Percentiles rank a stretch among this genome's conserved stretches.
Conservation (phyloP, 2,329 filamentous ascomycete species). For the Hymenoscyphus occultus region DNA sequence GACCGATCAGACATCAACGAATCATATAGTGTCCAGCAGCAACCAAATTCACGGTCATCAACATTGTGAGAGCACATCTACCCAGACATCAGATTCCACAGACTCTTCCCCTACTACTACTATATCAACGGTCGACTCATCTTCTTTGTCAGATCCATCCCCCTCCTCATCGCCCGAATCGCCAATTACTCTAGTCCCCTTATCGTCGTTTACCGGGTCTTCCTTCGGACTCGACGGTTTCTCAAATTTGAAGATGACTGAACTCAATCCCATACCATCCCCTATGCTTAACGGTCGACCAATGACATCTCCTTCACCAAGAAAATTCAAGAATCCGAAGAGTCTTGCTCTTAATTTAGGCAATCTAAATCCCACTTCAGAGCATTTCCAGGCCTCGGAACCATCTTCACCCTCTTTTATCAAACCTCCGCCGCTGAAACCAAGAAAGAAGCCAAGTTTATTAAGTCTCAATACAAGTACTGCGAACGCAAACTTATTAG, state of each 20-base stretch:
- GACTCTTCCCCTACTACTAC: conserved; percentile 96
- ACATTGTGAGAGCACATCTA: conserved; percentile 75
- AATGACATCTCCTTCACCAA: conserved; percentile 66
- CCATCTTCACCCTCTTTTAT: conserved; percentile 72
- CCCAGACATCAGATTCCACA: conserved; percentile 75
- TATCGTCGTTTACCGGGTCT: conserved; percentile 65
- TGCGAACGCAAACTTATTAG: conserved; percentile 45
- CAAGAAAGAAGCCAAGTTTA: conserved; percentile 68
- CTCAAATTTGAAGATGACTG: conserved; percentile 38
- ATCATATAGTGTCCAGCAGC: conserved; percentile 17
- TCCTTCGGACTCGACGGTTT: conserved; percentile 45
- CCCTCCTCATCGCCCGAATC: conserved; percentile 92
- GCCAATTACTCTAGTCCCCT: conserved; percentile 68
- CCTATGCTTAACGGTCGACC: conserved; percentile 46
- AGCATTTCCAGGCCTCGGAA: conserved; percentile 47
- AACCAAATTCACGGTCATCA: conserved; percentile 49
- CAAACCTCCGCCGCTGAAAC: conserved; percentile 69
- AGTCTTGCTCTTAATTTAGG: conserved; percentile 68
- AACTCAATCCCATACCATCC: conserved; percentile 42
- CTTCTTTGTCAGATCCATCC: conserved; percentile 83
- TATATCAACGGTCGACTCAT: conserved; percentile 87
- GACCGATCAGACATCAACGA: neutral
- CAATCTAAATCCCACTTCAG: conserved; percentile 48
- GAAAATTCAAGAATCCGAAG: conserved; percentile 79
- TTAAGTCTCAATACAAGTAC: conserved; percentile 73